Base-by-base conservation (phyloP, 164 flowering plant genomes). In the Liriodendron chinense region DNA sequence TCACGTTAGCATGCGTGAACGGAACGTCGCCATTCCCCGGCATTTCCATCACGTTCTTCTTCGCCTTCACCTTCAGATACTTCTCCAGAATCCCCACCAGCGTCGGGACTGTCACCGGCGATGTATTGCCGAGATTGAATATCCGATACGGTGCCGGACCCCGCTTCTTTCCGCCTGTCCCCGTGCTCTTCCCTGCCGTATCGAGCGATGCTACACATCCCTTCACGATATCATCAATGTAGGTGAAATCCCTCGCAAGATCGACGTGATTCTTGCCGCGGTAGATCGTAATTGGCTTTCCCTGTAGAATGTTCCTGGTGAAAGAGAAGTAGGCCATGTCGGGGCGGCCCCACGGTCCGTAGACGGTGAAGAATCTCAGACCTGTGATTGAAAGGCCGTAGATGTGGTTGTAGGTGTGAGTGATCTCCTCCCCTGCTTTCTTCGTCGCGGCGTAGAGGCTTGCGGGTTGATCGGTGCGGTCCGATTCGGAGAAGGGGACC, bases 281-380 rank as follows among this genome's bases (percentile, higher is more conserved):
- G 24, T 67, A 77, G 18, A 77, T 72, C 47, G 79, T 77, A 20
- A 77, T 77, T 14, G 75, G 79, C 59, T 77, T 77, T 9, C 79
- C 79, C 61, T 77, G 79, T 1, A 77, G 63, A 23, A 77, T 77
- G 75, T 77, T 77, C 13, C 79, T 64, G 48, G 79, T 77, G 68
- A 77, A 77, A 10, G 75, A 77, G 72, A 77, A 77, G 24, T 77
- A 77, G 43, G 79, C 79, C 79, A 77, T 77, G 61, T 77, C 79
- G 61, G 79, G 79, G 12, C 79, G 53, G 13, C 79, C 79, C 79
- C 79, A 77, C 9, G 79, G 79, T 14, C 79, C 79, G 79, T 77
- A 77, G 16, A 77, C 79, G 3, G 79, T 77, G 76, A 77, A 77
- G 48, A 77, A 77, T 23, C 79, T 48, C 7, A 77, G 79, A 0